Conservation (phyloP, 2,329 filamentous ascomycete species). For the Xylariaceae sp. region DNA sequence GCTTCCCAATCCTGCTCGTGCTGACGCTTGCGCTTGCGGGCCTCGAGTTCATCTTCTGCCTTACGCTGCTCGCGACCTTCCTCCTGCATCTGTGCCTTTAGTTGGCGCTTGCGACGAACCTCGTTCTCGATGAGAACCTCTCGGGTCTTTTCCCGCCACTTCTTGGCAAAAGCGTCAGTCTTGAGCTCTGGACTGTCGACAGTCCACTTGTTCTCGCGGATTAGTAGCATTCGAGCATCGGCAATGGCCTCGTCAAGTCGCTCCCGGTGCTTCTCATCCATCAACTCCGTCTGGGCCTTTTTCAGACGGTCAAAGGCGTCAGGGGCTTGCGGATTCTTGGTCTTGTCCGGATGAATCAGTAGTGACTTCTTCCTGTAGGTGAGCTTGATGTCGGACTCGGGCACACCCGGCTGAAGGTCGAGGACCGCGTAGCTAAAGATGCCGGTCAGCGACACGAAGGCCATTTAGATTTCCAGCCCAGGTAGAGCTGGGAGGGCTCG, state of each 20-base stretch:
- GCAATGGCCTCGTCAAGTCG: slow-evolving; percentile 91
- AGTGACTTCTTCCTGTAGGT: slow-evolving; percentile 97
- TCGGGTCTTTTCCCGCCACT: slow-evolving; percentile 87
- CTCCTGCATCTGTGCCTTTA: slow-evolving; percentile 94
- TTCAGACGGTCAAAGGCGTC: slow-evolving; percentile 96
- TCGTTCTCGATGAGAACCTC: slow-evolving; percentile 92
- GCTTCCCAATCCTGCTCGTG: slow-evolving; percentile 95
- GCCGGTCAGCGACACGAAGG: slow-evolving; percentile 4
- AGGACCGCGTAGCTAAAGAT: slow-evolving; percentile 75
- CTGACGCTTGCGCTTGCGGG: slow-evolving; percentile 78
- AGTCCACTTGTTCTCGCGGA: slow-evolving; percentile 91
- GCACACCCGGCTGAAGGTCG: slow-evolving; percentile 89
- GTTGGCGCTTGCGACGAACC: slow-evolving; percentile 72
- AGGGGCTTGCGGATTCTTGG: slow-evolving; percentile 80
- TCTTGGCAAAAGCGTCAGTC: slow-evolving; percentile 72
- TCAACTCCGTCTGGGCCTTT: slow-evolving; percentile 84
- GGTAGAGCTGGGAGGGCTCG: not conserved
- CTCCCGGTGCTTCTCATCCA: slow-evolving; percentile 88
- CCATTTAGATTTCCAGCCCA: not conserved
- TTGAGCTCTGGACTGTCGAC: slow-evolving; percentile 82
- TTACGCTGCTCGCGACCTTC: slow-evolving; percentile 85
- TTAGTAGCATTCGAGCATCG: slow-evolving; percentile 89
- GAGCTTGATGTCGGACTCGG: slow-evolving; percentile 92
- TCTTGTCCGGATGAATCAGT: slow-evolving; percentile 98
- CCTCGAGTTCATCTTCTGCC: slow-evolving; percentile 78